Base-by-base conservation (phyloP, 176 grass and related monocot species). In the Carex kokanica region DNA sequence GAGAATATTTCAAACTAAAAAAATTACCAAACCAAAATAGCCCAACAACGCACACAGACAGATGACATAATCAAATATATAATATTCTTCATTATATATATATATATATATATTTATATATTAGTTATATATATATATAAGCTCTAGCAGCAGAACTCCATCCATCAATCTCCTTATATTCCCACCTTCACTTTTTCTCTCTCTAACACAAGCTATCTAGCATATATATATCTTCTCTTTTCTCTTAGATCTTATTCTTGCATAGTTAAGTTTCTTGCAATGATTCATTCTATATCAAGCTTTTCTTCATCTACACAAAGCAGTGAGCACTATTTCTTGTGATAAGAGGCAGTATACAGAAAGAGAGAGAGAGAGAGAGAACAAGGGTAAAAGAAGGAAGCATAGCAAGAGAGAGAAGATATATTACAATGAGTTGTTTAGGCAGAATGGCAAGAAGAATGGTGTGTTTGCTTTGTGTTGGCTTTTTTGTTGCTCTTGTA, bases 1-100 rank as follows among this genome's bases (percentile, higher is more conserved):
- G 78, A 64, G 80, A 82, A 82, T 82, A 82, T 82, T 82, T 65
- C 31, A 67, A 25, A 82, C 16, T n/a, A 47, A 82, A 82, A 27
- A 66, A 4, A 82, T 65, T 52, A 68, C 20, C 60, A 82, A 38
- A 54, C 38, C 60, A 53, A 45, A 64, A 81, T 62, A 25, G 20
- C 32, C 32, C 60, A 81, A 21, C 13, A 81, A 54, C 40, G 32
- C 52, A 81, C 78, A 81, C 56, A 41, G 23, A 81, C 80, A 82
- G 18, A 82, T n/a, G 62, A 21, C 10, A 81, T 24, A 81, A 81
- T 78, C 14, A 55, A 24, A 81, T 81, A 81, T 65, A 67, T 68
- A 67, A 67, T 65, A 82, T 66, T 82, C 45, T 49, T 81, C 32
- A 12, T 61, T 82, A 51, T 64, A 64, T 64, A 81, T 64, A 81